Base-by-base conservation (phyloP, 345 rosid genomes). In the Populus davidiana region DNA sequence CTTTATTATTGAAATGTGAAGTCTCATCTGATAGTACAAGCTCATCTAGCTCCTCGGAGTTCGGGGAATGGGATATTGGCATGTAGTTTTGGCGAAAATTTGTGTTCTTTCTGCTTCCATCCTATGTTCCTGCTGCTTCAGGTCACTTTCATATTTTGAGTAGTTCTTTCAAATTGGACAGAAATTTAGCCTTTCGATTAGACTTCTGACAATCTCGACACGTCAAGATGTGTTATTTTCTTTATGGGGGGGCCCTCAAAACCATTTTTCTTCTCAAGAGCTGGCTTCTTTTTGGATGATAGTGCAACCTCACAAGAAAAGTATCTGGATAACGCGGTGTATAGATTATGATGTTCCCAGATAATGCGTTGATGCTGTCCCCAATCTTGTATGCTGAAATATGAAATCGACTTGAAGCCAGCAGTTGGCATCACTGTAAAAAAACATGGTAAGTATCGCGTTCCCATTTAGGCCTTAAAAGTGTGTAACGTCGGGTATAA, bases 11-110 rank as follows among this genome's bases (percentile, higher is more conserved):
- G 25, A n/a, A 13, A 47, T 47, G 52, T 47, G 52, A 47, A 47
- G 52, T 13, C 4, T 47, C 52, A 20, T 76, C 85, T 14, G 85
- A 73, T 16, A 82, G 83, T 72, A 43, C 75, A 23, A 81, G 83
- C 43, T 14, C 47, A 13, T 87, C 87, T 10, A 81, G 80, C 70
- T 87, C 86, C 66, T 83, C 90, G 11, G 85, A 84, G 6, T 82
- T 81, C 2, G 82, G 78, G 47, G 8, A 64, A 21, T 69, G 43
- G 31, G 76, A 73, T 47, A 23, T 4, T 49, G 69, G 39, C 23
- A 25, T 61, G 47, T n/a, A 65, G 29, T 49, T 62, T 43, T 61
- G 61, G 27, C 44, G 36, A 52, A 77, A 79, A 69, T 73, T 62
- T n/a, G 36, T 70, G 54, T 38, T 62, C 25, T 29, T 65, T 31